phyloP scores from a whole-genome alignment of 176 grass and related monocot species.

The Paspalum notatum region DNA sequence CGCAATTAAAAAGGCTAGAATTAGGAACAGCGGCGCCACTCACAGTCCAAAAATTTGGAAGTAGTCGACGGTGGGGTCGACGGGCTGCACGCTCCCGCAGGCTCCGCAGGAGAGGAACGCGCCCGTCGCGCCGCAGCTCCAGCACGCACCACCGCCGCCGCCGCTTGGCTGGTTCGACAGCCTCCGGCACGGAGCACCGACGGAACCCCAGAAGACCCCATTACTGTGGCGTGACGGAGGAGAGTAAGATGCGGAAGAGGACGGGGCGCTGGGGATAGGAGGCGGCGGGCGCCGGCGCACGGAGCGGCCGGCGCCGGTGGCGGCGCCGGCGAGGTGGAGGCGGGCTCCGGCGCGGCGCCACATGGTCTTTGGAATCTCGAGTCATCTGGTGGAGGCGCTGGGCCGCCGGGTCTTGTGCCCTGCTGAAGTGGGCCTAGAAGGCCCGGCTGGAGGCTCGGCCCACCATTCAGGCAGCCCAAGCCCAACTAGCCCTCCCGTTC shows the following conservation, averaged over 20 bases:
- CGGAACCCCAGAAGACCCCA: not conserved
- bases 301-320: too few species aligned
- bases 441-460: too few species aligned
- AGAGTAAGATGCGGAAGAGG: constrained; percentile 6
- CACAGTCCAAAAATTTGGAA: constrained; percentile 91
- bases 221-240: not conserved
- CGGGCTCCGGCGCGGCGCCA: constrained; percentile 35
- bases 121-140: constrained; percentile 66
- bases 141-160: constrained; percentile 49
- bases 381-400: too few species aligned
- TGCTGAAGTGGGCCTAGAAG: too few species aligned
- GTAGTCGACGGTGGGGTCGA: constrained; percentile 70
- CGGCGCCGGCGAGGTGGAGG: constrained; percentile 14
- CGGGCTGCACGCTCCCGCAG: constrained; percentile 81
- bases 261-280: constrained; percentile 11
- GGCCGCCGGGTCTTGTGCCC: too few species aligned
- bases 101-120: constrained; percentile 80
- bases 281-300: not conserved
- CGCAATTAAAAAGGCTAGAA: not conserved
- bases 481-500: too few species aligned
- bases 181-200: constrained; percentile 19
- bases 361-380: constrained; percentile 29
- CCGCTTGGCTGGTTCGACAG: constrained; percentile 29
- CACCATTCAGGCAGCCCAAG: too few species aligned
- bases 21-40: constrained; percentile 30